Percentiles rank a stretch among this genome's conserved stretches.
Conservation (phyloP, 2,329 filamentous ascomycete genomes). For the Dendrostoma leiphaemia region DNA sequence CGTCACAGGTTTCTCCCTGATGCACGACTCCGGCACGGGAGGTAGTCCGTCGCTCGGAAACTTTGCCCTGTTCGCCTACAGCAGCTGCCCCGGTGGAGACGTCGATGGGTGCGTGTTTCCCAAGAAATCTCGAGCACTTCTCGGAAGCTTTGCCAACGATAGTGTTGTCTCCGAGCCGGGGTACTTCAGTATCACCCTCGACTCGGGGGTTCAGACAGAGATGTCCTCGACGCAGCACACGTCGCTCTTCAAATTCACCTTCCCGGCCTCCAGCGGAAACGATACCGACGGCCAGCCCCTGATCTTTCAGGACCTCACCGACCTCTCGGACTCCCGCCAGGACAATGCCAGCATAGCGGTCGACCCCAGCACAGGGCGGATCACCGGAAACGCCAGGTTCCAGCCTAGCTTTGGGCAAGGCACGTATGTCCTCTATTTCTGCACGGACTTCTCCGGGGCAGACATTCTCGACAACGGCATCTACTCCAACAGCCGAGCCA, state of each 20-base stretch:
- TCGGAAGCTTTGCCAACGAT: conserved; percentile 45
- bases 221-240: conserved; percentile 68
- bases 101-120: conserved; percentile 62
- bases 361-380: conserved; percentile 53
- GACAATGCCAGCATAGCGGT: conserved; percentile 57
- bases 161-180: conserved; percentile 60
- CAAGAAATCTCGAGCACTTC: conserved; percentile 39
- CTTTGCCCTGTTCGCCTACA: conserved; percentile 69
- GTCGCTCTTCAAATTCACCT: conserved; percentile 65
- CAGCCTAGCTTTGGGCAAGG: conserved; percentile 64
- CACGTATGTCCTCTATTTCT: conserved; percentile 60
- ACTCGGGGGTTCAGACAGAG: conserved; percentile 58
- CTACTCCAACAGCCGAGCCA: conserved; percentile 57
- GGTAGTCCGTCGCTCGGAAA: conserved; percentile 65
- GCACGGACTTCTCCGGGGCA: conserved; percentile 64
- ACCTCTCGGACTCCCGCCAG: conserved; percentile 59
- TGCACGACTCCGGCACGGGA: conserved; percentile 60
- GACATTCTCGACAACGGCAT: conserved; percentile 58
- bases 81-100: conserved; percentile 58
- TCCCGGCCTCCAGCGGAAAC: conserved; percentile 41
- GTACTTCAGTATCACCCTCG: conserved; percentile 61
- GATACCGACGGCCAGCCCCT: conserved; percentile 49
- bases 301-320: conserved; percentile 64
- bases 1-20: conserved; percentile 54
- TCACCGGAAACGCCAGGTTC: conserved; percentile 63